Evolutionary conservation across 1,139 yeast species (phyloP), one percentile per base, ranked within the genome.

Genomic region (Blastobotrys buckinghamii): DNA sequence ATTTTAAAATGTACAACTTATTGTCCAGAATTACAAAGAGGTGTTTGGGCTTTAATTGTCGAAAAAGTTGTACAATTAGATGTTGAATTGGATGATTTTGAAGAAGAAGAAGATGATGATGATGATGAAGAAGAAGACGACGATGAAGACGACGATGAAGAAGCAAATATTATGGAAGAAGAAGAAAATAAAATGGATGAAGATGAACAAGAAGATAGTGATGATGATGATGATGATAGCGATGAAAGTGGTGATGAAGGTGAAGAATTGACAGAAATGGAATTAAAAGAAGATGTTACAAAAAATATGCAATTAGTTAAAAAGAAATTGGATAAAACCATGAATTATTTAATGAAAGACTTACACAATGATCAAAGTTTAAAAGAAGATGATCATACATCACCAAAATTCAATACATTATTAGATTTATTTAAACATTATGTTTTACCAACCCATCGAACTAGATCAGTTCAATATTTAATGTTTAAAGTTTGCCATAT

Each of bases 71-170:
- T 92, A 53, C 86, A 88, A 57, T 72, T 92, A 41, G 98, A 92
- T 67, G 96, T 90, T n/a, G 97, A 89, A 65, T 72, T 90, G 52
- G 96, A 88, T 62, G 89, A 87, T 60, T 95, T 85, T 59, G 68
- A 86, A 53, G 96, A 87, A 57, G 95, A 87, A 55, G 71, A 84
- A 49, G 96, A 87, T 60, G 96, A 86, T 49, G 87, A 81, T 51
- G 78, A 80, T 42, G 84, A 82, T 37, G 84, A 77, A 35, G 77
- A 76, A 24, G 78, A 76, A n/a, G 77, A 75, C 35, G 79, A 76
- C 1, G 75, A 71, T 5, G 82, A 75, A 2, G 79, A 72, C 1
- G 84, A 82, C 37, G 84, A 77, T 36, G 77, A 76, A 24, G 78
- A 76, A n/a, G 78, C 75, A 35, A 79, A 76, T 1, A 75, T 71